Base-by-base conservation (phyloP, 768 basidiomycete species). In the Tulasnella calospora region DNA sequence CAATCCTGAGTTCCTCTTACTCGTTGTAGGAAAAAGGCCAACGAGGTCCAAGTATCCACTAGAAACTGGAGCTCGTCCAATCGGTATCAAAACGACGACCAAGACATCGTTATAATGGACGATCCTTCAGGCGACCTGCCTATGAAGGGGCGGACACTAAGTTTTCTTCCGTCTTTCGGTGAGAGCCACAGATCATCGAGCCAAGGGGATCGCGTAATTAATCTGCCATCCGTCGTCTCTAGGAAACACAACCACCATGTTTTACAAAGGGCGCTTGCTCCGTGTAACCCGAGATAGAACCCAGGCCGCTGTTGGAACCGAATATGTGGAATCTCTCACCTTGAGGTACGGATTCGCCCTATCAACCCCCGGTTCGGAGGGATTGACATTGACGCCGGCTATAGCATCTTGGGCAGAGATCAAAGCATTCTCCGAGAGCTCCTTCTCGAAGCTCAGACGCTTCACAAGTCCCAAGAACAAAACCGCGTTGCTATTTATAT, bases 31-130 rank as follows among this genome's bases (percentile, higher is more conserved):
- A 78, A 38, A 73, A 83, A 83, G 47, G 87, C 89, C 9, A 87
- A 90, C 10, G 86, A 88, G 77, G 85, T 91, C 36, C 83, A 89
- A 69, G 84, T 91, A 47, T 87, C 85, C 80, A 90, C 89, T 57
- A 27, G 80, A 33, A 80, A 73, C 35, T 69, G 38, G 30, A 44
- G 30, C 71, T 27, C 38, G n/a, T 47, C 40, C 38, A 71, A 55
- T 47, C 76, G 70, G 47, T 78, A 78, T 46, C 67, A 38, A 30
- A 70, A 40, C 41, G 71, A 78, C 36, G 47, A 70, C 35, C n/a
- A 47, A 36, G 77, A 41, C 35, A 57, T 71, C 46, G 46, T 78
- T 36, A 46, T 70, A 21, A 55, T 40, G 38, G 77, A 78, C 21
- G 77, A 78, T 57, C 36, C 70, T 71, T 19, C 17, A 30, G 69